Evolutionary conservation across 2,329 filamentous ascomycete genomes (phyloP).

Genomic region (Thielaviopsis euricoi): DNA sequence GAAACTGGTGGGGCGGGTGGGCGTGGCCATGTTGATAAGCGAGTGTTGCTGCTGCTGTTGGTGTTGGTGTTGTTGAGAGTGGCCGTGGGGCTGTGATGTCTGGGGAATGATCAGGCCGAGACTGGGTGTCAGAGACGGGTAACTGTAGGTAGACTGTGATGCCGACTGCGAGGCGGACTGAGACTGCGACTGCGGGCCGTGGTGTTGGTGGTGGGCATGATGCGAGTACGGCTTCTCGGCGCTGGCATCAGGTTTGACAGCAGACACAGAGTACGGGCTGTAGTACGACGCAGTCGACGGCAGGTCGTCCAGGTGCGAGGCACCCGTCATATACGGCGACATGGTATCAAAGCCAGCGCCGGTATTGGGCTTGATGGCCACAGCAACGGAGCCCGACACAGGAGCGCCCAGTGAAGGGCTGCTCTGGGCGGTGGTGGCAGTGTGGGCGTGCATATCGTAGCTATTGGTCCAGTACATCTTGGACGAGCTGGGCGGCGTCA

Average conservation of each 20-base stretch:
- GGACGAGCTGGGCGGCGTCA: slow-evolving; percentile 30
- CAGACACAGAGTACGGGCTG: neutral
- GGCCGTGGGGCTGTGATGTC: neutral
- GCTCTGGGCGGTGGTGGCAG: slow-evolving; percentile 23
- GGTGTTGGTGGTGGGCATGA: neutral
- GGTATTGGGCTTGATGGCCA: slow-evolving; percentile 6
- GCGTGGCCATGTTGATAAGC: neutral
- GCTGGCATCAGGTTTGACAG: neutral
- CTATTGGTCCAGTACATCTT: slow-evolving; percentile 30
- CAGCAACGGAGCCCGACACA: slow-evolving; percentile 20
- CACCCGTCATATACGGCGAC: slow-evolving; percentile 2
- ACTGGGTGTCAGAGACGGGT: neutral
- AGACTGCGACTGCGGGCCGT: neutral
- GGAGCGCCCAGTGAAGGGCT: slow-evolving; percentile 30
- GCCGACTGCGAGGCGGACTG: neutral
- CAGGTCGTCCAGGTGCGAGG: neutral
- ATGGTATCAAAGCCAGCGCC: slow-evolving; percentile 22
- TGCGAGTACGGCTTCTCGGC: slow-evolving; percentile 1
- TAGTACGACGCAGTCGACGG: neutral
- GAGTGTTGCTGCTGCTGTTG: neutral
- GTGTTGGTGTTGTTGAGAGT: neutral
- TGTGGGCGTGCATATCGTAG: slow-evolving; percentile 23
- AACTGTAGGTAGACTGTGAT: neutral
- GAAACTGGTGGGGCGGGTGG: neutral
- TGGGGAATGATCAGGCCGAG: neutral